Evolutionary conservation across 163 green algal species (phyloP).

Genomic region (Smithsoniella earleae): DNA sequence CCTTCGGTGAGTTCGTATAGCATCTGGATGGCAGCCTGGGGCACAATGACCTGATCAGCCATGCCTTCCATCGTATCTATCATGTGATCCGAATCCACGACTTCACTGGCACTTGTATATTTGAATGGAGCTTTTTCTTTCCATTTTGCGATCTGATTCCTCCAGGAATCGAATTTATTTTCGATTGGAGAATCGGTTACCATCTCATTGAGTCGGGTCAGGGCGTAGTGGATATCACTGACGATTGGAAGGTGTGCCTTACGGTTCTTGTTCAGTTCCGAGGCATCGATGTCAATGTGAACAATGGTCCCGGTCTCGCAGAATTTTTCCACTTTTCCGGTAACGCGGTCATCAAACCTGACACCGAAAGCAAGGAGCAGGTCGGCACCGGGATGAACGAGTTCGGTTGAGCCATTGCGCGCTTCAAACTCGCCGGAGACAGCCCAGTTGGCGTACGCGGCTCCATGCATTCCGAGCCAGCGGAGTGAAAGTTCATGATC

Average conservation of each 20-base stretch:
- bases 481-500: constrained; percentile 45
- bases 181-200: too few relatives aligned
- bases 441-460: constrained; percentile 92
- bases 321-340: constrained; percentile 94
- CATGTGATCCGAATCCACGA: constrained; percentile 36
- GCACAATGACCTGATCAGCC: constrained; percentile 73
- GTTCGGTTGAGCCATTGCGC: too few relatives aligned
- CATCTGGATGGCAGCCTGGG: constrained; percentile 84
- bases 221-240: constrained; percentile 64
- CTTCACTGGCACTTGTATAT: too few relatives aligned
- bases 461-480: constrained; percentile 99
- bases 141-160: too few relatives aligned
- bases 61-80: constrained; percentile 58
- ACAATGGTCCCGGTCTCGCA: constrained; percentile 79
- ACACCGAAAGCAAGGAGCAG: constrained; percentile 92
- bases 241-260: constrained; percentile 72
- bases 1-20: constrained; percentile 86
- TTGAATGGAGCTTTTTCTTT: too few relatives aligned
- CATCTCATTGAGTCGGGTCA: constrained; percentile 72
- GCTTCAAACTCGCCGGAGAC: too few relatives aligned
- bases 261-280: constrained; percentile 99
- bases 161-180: too few relatives aligned
- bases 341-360: constrained; percentile 98
- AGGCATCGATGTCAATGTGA: constrained; percentile 97
- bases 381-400: too few relatives aligned